Evolutionary conservation across 2,329 filamentous ascomycete genomes (phyloP), one percentile per base, ranked within the genome.

Genomic region (Sarocladium oryzae): DNA sequence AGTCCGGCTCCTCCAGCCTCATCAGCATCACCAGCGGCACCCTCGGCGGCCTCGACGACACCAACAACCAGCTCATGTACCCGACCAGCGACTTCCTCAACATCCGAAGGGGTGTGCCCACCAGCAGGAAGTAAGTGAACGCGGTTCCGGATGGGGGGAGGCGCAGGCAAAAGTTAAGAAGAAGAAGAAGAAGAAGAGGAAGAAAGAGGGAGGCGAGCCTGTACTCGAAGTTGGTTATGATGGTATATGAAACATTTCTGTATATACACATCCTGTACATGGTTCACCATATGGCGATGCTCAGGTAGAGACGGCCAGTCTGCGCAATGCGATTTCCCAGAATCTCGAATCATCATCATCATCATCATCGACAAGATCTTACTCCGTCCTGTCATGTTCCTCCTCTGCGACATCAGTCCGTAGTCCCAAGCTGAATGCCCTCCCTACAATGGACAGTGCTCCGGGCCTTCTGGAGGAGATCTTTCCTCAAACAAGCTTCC

Each of bases 21-120:
- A 79, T 88, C 18, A 64, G 68, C 16, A 75, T 75, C 7, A 61
- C 79, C 55, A 73, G 75, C 2, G 66, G 66, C 35, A 62, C 58
- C 3, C 64, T 84, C 55, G 73, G 73, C 6, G 56, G 56, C 2
- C 63, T 84, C 10, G 81, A 85, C 21, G 58, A 61, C 40, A 68
- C 64, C 10, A 54, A 61, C 28, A 86, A 86, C 56, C 64, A 77
- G 60, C 65, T 85, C 49, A 63, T 57, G 11, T 85, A 78, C 54
- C 80, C 81, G 4, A 68, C 60, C 1, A 84, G 79, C 55, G 70
- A 71, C 59, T 85, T 81, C 59, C 73, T 72, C 36, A 86, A 85
- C 60, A 72, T 86, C 55, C 67, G 69, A 55, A 63, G 64, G 15
- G 64, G 65, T 2, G 63, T 69, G 60, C 58, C 56, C 26, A 48